Conservation (phyloP, 306 rosid genomes). For the Prunus fruticosa region DNA sequence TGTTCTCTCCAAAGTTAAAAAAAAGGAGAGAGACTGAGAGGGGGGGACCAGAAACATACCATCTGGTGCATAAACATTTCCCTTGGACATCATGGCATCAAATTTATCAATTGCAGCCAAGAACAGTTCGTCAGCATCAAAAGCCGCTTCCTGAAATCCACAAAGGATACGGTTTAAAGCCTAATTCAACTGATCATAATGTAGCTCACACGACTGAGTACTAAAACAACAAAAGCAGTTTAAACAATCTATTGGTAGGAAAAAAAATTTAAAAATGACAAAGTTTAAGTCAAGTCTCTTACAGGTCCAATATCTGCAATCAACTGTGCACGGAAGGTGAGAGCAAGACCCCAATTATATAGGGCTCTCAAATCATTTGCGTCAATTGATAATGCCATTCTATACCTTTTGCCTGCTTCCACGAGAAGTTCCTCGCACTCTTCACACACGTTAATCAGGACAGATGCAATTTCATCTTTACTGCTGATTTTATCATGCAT, state of each 20-base stretch:
- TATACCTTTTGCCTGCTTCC: constrained; percentile 91
- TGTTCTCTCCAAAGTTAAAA: too few relatives aligned
- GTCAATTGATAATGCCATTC: constrained; percentile 87
- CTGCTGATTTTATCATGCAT: constrained; percentile 40
- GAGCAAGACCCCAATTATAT: constrained; percentile 99
- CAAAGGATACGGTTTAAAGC: constrained; percentile 16
- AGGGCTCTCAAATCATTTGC: constrained; percentile 74
- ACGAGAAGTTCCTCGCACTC: constrained; percentile 89
- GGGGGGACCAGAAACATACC: constrained; percentile 37
- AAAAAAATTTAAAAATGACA: background rate
- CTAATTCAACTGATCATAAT: constrained; percentile 14
- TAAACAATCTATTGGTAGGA: background rate
- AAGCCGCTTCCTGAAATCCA: constrained; percentile 69
- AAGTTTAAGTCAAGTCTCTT: constrained; percentile 30
- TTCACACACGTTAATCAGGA: constrained; percentile 73
- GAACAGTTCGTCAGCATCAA: constrained; percentile 90
- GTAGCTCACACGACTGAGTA: constrained; percentile 5
- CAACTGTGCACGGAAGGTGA: constrained; percentile 88
- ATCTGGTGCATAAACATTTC: constrained; percentile 82
- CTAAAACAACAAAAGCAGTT: constrained; percentile 3
- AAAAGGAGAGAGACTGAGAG: background rate
- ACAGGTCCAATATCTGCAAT: constrained; percentile 94
- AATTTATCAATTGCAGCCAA: constrained; percentile 97
- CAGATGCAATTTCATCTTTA: constrained; percentile 57
- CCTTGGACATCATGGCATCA: constrained; percentile 85